phyloP scores from a whole-genome alignment of 306 rosid species.

The Luffa aegyptiaca region DNA sequence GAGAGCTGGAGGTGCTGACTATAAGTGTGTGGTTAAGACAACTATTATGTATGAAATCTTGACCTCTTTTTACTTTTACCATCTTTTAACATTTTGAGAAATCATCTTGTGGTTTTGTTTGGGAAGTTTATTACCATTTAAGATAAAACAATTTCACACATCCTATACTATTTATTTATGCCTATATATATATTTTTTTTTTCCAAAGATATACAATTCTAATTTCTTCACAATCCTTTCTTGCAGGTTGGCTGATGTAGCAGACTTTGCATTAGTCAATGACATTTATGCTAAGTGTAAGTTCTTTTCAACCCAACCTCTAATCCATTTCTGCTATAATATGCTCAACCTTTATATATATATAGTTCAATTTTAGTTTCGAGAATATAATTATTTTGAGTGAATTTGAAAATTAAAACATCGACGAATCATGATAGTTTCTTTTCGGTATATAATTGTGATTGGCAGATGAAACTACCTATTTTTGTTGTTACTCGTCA shows the following conservation, averaged over 20 bases:
- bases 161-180: too few species aligned
- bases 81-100: neutral
- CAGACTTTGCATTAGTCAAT: slow-evolving; percentile 69
- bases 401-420: too few species aligned
- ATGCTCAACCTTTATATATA: too few species aligned
- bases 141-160: too few species aligned
- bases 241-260: slow-evolving; percentile 84
- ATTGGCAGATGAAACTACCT: too few species aligned
- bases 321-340: neutral
- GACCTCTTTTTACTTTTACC: neutral
- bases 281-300: slow-evolving; percentile 80
- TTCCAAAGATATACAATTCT: neutral
- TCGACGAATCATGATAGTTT: too few species aligned
- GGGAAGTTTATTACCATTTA: too few species aligned
- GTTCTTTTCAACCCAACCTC: slow-evolving; percentile 14
- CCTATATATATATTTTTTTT: neutral
- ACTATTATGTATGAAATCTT: slow-evolving; percentile 57
- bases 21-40: slow-evolving; percentile 77
- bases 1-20: slow-evolving; percentile 63
- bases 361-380: too few species aligned
- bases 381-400: too few species aligned
- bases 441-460: too few species aligned
- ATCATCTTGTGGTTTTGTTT: too few species aligned
- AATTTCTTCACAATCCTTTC: slow-evolving; percentile 2
- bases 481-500: too few species aligned